Base-by-base conservation (phyloP, 306 rosid species). In the Lathyrus tuberosus region DNA sequence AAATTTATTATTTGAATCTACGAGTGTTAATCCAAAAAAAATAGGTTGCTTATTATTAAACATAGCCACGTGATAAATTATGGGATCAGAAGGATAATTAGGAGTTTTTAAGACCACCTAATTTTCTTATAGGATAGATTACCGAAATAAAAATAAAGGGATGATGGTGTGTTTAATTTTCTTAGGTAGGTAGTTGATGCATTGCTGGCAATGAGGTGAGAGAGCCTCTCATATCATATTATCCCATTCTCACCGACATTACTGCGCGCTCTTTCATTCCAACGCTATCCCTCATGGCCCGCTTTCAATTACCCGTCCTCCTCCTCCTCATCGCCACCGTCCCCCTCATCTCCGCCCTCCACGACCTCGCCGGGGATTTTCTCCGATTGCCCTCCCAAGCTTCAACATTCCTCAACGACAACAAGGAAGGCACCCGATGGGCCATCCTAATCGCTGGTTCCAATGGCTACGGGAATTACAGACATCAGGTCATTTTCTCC, bases 401-500 rank as follows among this genome's bases (percentile, higher is more conserved):
- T 53, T 76, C 88, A 16, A 78, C 75, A 17, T 90, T 93, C 77
- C 84, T 88, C 83, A 65, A 76, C 11, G 66, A 79, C 8, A 76
- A 31, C 33, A 46, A 63, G 0, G 46, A 69, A 33, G 99, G 88
- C 26, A 95, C 96, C 12, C 74, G 83, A 52, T 95, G 99, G 99
- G 99, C 99, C 16, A 80, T 95, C 60, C 76, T 95, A 76, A 80
- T 95, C 35, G 97, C 97, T 44, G 99, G 99, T 48, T 95, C 99
- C 8, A 89, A 72, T 73, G 99, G 99, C 17, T 95, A 91, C 85
- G 91, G 96, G 99, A 95, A 95, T 80, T 95, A 95, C 84, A 82
- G 97, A 81, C 97, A 95, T 37, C 99, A 89, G 97, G 99, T 65
- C 20, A 28, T 16, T 41, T 52, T 59, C 42, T 10, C 15, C 52